Evolutionary conservation across 805 yeast species (phyloP).

Genomic region (Saturnispora zaruensis): DNA sequence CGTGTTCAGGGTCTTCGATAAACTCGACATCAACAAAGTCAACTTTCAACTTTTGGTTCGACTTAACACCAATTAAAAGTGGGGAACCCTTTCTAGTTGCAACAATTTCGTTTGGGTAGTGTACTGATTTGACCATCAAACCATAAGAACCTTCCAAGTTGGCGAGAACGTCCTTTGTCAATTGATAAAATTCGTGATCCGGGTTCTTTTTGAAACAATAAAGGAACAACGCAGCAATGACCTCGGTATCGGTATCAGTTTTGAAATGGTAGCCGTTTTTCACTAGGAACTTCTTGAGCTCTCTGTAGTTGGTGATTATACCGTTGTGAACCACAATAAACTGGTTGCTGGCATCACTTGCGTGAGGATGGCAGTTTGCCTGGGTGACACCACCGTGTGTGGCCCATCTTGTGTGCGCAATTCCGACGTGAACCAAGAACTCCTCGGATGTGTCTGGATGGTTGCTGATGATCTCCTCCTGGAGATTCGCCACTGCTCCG

Average conservation of each 20-base stretch:
- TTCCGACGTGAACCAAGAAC: slow-evolving; percentile 84
- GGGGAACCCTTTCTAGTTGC: slow-evolving; percentile 99
- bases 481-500: slow-evolving; percentile 84
- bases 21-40: slow-evolving; percentile 98
- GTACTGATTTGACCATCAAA: slow-evolving; percentile 80
- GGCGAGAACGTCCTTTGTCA: slow-evolving; percentile 83
- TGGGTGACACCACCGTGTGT: slow-evolving; percentile 93
- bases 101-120: slow-evolving; percentile 91
- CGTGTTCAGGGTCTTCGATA: slow-evolving; percentile 46
- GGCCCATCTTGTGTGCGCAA: slow-evolving; percentile 99
- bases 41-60: slow-evolving; percentile 89
- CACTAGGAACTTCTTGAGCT: slow-evolving; percentile 70
- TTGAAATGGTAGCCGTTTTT: slow-evolving; percentile 78
- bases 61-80: slow-evolving; percentile 90
- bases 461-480: slow-evolving; percentile 45
- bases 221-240: slow-evolving; percentile 91
- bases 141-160: slow-evolving; percentile 98
- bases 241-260: slow-evolving; percentile 95
- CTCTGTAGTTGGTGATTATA: slow-evolving; percentile 93
- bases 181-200: slow-evolving; percentile 79
- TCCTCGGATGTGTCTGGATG: slow-evolving; percentile 51
- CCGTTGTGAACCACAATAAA: slow-evolving; percentile 96
- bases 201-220: slow-evolving; percentile 77
- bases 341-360: slow-evolving; percentile 75
- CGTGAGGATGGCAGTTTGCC: slow-evolving; percentile 90